phyloP scores from a whole-genome alignment of 331 rosid genomes.

The Ulmus americana region DNA sequence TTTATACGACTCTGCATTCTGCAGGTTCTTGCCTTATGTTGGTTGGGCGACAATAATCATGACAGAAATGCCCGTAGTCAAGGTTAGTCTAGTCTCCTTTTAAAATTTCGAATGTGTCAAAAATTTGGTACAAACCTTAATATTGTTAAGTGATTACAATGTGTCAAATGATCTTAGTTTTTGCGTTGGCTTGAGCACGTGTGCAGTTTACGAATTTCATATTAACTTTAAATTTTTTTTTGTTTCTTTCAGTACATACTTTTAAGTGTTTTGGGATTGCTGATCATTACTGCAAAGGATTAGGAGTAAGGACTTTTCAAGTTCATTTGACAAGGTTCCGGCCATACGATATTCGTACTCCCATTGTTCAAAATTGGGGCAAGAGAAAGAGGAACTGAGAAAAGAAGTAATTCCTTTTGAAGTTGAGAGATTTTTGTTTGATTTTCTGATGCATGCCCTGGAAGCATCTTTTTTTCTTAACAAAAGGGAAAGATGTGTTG shows the following conservation, averaged over 20 bases:
- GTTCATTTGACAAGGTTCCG: no score
- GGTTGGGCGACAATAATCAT: constrained; percentile 50
- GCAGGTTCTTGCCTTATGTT: constrained; percentile 49
- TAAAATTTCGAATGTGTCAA: background rate
- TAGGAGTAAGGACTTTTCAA: constrained; percentile 1
- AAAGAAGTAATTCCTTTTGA: no score
- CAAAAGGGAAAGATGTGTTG: no score
- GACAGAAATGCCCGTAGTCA: constrained; percentile 49
- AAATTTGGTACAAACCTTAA: background rate
- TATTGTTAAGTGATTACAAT: no score
- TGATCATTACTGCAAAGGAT: constrained; percentile 36
- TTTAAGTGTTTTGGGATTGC: constrained; percentile 40
- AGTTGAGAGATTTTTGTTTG: no score
- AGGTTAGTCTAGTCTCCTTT: constrained; percentile 36
- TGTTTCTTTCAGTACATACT: constrained; percentile 43
- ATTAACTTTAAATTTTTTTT: background rate
- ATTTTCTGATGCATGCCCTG: no score
- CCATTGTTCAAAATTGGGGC: no score
- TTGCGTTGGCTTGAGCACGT: no score
- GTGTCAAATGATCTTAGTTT: no score
- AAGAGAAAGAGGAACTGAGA: no score
- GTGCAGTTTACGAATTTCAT: background rate
- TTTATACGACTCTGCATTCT: constrained; percentile 2
- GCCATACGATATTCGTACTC: no score
- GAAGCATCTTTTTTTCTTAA: no score